Evolutionary conservation across 352 stramenopile genomes (phyloP).

Genomic region (Halophytophthora polymorphica): DNA sequence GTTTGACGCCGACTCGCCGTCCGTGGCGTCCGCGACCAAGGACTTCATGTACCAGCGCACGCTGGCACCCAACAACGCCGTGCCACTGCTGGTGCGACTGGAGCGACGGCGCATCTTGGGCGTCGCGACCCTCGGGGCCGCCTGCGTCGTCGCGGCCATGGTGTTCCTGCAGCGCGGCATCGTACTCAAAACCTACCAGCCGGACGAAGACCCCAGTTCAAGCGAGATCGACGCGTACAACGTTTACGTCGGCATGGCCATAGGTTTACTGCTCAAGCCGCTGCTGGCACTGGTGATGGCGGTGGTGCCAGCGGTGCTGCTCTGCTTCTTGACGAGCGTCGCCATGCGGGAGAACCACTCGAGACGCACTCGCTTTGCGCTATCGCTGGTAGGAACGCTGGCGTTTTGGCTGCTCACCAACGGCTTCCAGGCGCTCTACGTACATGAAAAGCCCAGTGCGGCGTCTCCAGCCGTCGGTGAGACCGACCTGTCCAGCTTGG

Average conservation of each 20-base stretch:
- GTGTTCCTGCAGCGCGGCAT: slow-evolving; percentile 34
- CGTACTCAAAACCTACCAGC: slow-evolving; percentile 29
- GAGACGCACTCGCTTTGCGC: slow-evolving; percentile 15
- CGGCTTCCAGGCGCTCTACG: slow-evolving; percentile 52
- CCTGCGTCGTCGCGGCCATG: slow-evolving; percentile 21
- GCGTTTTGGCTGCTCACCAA: slow-evolving; percentile 67
- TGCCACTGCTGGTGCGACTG: slow-evolving; percentile 42
- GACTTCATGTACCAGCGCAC: slow-evolving; percentile 35
- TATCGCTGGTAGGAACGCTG: slow-evolving; percentile 34
- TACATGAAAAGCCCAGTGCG: slow-evolving; percentile 29
- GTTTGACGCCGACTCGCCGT: slow-evolving; percentile 34
- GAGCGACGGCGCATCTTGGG: slow-evolving; percentile 36
- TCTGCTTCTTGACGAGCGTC: slow-evolving; percentile 51
- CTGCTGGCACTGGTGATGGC: slow-evolving; percentile 42
- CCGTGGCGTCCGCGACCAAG: slow-evolving; percentile 17
- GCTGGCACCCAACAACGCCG: slow-evolving; percentile 25
- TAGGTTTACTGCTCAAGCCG: slow-evolving; percentile 38
- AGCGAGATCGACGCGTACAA: slow-evolving; percentile 28
- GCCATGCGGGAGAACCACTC: slow-evolving; percentile 46
- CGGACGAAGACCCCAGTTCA: slow-evolving; percentile 2
- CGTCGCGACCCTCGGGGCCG: slow-evolving; percentile 17
- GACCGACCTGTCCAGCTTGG: slow-evolving; percentile 24
- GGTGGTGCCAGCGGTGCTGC: slow-evolving; percentile 46
- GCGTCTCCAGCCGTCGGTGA: slow-evolving; percentile 24
- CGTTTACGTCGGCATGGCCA: slow-evolving; percentile 35